A percentile compares a stretch with the other conserved stretches of the same genome.
phyloP scores from a whole-genome alignment of 1,139 yeast genomes.

The Candida tropicalis region DNA sequence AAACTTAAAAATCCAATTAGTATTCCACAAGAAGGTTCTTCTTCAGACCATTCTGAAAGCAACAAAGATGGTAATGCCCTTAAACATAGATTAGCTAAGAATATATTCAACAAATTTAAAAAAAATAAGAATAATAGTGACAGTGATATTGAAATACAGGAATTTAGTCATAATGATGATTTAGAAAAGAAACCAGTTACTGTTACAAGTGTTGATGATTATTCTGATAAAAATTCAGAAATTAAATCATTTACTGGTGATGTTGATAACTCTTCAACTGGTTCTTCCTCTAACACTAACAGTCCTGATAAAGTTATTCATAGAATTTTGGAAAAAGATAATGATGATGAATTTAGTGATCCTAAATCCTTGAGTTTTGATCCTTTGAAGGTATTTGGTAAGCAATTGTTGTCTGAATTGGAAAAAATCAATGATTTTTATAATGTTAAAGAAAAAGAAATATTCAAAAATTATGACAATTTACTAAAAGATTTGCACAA shows the following conservation, averaged over 20 bases:
- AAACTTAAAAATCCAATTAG: constrained; percentile 1
- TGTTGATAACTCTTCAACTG: constrained; percentile 29
- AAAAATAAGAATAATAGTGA: constrained; percentile 5
- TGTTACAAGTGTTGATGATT: constrained; percentile 6
- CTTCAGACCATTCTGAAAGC: constrained; percentile 3
- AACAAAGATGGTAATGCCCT: constrained; percentile 6
- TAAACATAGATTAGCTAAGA: constrained; percentile 17
- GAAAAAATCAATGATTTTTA: constrained; percentile 60
- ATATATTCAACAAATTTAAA: constrained; percentile 11
- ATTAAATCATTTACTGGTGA: constrained; percentile 26
- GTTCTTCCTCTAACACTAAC: not conserved
- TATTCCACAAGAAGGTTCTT: not conserved
- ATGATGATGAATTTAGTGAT: constrained; percentile 17
- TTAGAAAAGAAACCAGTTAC: constrained; percentile 9
- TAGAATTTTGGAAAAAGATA: constrained; percentile 2
- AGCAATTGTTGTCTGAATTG: constrained; percentile 58
- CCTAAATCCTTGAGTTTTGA: constrained; percentile 31
- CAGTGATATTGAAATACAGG: constrained; percentile 12
- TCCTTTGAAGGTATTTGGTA: constrained; percentile 52
- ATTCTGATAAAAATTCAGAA: constrained; percentile 14
- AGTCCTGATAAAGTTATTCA: not conserved
- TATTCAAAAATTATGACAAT: constrained; percentile 47
- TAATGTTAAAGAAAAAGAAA: constrained; percentile 47
- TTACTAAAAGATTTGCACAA: constrained; percentile 42
- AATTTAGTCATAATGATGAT: constrained; percentile 9